Base-by-base conservation (phyloP, 495 filamentous ascomycete genomes). In the Penicillium robsamsonii region DNA sequence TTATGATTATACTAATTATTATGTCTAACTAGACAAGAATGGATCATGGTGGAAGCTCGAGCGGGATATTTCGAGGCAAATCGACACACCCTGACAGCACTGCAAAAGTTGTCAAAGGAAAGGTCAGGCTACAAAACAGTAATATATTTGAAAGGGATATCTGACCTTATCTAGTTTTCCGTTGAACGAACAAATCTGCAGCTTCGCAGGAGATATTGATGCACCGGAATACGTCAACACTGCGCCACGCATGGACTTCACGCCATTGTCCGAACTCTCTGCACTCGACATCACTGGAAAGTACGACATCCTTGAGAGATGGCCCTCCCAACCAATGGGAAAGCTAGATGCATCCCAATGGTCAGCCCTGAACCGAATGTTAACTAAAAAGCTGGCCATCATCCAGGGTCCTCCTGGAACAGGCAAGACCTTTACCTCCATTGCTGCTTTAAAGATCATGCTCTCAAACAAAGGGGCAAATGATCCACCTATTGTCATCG, bases 341-440 rank as follows among this genome's bases (percentile, higher is more conserved):
- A 73, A 74, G 10, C 71, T 96, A 13, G 91, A 96, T 64, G 63
- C 71, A 3, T 87, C 87, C 0, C 92, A 96, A 66, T 77, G 84
- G 44, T 64, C 67, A 5, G 91, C 87, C 11, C 73, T 96, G 0
- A 76, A 80, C 25, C 75, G 84, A 0, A 91, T 96, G 8, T 65
- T 96, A 8, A 87, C 87, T 0, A 89, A 86, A 47, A 77, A 80
- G 37, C 61, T 98, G 1, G 81, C 90, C 3, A 87, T 98, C 37
- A 73, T 96, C 0, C 93, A 97, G 72, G 93, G 93, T 0, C 93
- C 93, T 8, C 93, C 93, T 4, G 93, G 93, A 1, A 96, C 92
- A 2, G 93, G 93, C 12, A 96, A 96, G 62, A 96, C 92, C 0
- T 84, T 84, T 58, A 84, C 90, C 0, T 92, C 90, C 0, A 80